phyloP scores from a whole-genome alignment of 2,329 filamentous ascomycete genomes.

The Monosporascus sp. region DNA sequence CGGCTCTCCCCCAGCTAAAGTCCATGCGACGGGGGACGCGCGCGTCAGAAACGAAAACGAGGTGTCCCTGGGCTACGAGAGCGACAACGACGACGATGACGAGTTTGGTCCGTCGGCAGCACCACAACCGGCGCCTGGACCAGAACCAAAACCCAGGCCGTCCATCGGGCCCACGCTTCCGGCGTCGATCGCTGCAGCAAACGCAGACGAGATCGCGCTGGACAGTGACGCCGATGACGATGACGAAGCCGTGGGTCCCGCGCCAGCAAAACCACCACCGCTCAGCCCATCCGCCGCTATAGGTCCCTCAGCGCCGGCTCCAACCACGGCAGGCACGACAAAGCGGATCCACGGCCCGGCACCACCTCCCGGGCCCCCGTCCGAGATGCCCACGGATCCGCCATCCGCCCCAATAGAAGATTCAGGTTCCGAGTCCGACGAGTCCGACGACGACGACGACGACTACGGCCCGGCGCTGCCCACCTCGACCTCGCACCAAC shows the following conservation, averaged over 20 bases:
- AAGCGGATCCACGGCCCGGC: slow-evolving; percentile 36
- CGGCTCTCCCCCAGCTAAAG: slow-evolving; percentile 40
- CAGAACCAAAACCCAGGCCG: not conserved
- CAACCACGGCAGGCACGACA: slow-evolving; percentile 8
- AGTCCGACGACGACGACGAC: slow-evolving; percentile 41
- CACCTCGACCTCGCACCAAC: slow-evolving; percentile 29
- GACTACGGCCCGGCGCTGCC: slow-evolving; percentile 58
- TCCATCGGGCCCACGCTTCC: slow-evolving; percentile 13
- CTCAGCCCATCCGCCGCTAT: not conserved
- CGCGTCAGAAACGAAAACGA: slow-evolving; percentile 40
- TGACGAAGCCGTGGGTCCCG: slow-evolving; percentile 24
- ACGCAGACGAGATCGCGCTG: slow-evolving; percentile 42
- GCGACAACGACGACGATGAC: slow-evolving; percentile 17
- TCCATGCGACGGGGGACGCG: slow-evolving; percentile 28
- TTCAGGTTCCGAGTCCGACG: slow-evolving; percentile 29
- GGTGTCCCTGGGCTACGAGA: slow-evolving; percentile 18
- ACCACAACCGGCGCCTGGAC: slow-evolving; percentile 6
- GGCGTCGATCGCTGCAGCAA: slow-evolving; percentile 20
- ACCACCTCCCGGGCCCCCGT: slow-evolving; percentile 36
- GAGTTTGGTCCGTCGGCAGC: not conserved
- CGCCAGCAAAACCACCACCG: slow-evolving; percentile 14
- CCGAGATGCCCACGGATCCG: slow-evolving; percentile 26
- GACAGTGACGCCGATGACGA: slow-evolving; percentile 34
- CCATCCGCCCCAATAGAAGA: slow-evolving; percentile 6
- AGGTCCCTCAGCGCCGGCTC: slow-evolving; percentile 1